phyloP scores from a whole-genome alignment of 78 protist species.

The Isochrysis galbana region DNA sequence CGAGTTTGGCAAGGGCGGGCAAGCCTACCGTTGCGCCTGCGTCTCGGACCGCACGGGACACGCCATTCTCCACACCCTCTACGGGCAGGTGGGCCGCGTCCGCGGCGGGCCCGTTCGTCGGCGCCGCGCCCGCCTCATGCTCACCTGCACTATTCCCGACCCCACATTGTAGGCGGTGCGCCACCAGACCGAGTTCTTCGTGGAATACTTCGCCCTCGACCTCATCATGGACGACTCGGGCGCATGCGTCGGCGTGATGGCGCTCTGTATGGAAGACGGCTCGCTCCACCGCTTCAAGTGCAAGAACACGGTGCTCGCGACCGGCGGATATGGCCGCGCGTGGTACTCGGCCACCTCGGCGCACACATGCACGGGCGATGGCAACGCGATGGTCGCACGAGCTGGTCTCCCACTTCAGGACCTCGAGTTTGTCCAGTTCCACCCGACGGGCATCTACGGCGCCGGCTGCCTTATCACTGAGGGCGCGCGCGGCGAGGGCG shows the following conservation, averaged over 20 bases:
- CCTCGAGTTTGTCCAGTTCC: slow-evolving; percentile 98
- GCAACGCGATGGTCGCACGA: slow-evolving; percentile 95
- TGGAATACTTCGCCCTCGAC: slow-evolving; percentile 97
- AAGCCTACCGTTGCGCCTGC: slow-evolving; percentile 91
- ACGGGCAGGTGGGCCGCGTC: too few species aligned
- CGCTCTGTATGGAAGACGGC: slow-evolving; percentile 48
- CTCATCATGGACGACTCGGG: slow-evolving; percentile 88
- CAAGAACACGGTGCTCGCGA: slow-evolving; percentile 37
- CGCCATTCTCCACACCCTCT: slow-evolving; percentile 97
- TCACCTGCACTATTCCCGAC: too few species aligned
- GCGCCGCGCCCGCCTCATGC: too few species aligned
- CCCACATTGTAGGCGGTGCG: too few species aligned
- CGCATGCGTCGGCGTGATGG: slow-evolving; percentile 44
- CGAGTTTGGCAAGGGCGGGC: slow-evolving; percentile 53
- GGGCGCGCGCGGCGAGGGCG: slow-evolving; percentile 99
- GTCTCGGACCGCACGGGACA: slow-evolving; percentile 99
- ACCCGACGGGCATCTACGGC: slow-evolving; percentile 99
- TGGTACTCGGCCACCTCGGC: slow-evolving; percentile 94
- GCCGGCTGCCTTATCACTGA: slow-evolving; percentile 95
- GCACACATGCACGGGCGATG: slow-evolving; percentile 99
- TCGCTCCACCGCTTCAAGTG: slow-evolving; percentile 39
- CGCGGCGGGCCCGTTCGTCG: too few species aligned
- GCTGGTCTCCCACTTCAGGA: slow-evolving; percentile 85
- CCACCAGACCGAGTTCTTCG: slow-evolving; percentile 78
- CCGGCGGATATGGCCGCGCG: slow-evolving; percentile 85